Percentiles rank a stretch among this genome's conserved stretches.
phyloP scores from a whole-genome alignment of 1,139 yeast species.

The Hyphopichia buzzinii region DNA sequence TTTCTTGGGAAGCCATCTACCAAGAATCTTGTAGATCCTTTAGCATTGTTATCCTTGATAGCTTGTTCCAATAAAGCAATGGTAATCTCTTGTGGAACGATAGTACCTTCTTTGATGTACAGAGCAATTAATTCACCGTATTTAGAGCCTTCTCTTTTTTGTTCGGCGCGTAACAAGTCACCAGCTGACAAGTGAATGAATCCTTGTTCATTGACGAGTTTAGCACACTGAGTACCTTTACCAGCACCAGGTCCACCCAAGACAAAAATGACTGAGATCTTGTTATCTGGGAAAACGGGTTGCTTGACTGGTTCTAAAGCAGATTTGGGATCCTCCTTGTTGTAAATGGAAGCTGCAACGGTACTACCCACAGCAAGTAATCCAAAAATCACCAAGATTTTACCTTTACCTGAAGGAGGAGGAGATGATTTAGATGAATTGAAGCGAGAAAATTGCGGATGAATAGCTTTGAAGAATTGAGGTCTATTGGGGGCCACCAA shows the following conservation, averaged over 20 bases:
- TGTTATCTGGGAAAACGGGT: constrained; percentile 56
- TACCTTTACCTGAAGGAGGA: constrained; percentile 18
- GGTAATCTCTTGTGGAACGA: constrained; percentile 96
- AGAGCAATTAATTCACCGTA: constrained; percentile 83
- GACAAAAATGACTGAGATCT: constrained; percentile 80
- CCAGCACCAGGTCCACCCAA: constrained; percentile 95
- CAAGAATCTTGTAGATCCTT: constrained; percentile 62
- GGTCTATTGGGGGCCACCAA: neutral
- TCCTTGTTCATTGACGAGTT: constrained; percentile 72
- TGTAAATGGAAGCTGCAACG: constrained; percentile 41
- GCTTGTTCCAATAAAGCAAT: constrained; percentile 81
- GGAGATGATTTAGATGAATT: constrained; percentile 15
- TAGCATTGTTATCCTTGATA: constrained; percentile 50
- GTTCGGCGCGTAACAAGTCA: constrained; percentile 90
- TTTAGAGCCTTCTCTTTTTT: constrained; percentile 74
- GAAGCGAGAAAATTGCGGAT: constrained; percentile 10
- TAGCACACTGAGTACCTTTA: constrained; percentile 94
- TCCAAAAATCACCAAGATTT: constrained; percentile 31
- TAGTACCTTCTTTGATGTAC: constrained; percentile 81
- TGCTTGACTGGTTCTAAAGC: constrained; percentile 40
- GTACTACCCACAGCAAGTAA: constrained; percentile 48
- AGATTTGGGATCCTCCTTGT: constrained; percentile 40
- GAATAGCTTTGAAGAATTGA: too few relatives aligned
- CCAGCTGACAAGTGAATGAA: constrained; percentile 94
- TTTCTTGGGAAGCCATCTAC: constrained; percentile 97